These are phyloP conservation scores for Dalbergia oliveri DNA, from an alignment of 306 rosid genomes.

Conservation along the genomic window DNA sequence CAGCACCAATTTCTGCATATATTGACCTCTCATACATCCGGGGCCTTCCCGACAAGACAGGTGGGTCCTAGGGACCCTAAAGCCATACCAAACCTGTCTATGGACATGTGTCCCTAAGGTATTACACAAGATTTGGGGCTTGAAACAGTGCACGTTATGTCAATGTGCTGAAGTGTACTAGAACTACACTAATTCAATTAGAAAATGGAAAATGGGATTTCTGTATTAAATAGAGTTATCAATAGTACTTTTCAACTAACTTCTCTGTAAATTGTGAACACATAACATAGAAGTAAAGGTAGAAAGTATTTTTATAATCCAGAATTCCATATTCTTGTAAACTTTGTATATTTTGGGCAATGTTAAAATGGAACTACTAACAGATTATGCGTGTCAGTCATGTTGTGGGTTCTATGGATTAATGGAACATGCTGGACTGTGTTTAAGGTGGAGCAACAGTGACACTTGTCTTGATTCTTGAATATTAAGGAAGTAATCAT, in stretches of 20 bases:
- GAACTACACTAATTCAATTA: background rate
- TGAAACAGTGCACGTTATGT: background rate
- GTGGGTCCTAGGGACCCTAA: too few species aligned
- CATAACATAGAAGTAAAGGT: background rate
- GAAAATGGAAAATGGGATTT: background rate
- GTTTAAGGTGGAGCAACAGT: constrained; percentile 20
- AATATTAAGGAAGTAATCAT: background rate
- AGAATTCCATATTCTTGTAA: constrained; percentile 14
- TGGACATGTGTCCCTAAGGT: too few species aligned
- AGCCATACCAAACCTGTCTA: too few species aligned
- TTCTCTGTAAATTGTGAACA: background rate
- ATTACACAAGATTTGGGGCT: background rate
- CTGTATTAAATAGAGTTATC: constrained; percentile 5
- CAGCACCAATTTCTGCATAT: too few species aligned
- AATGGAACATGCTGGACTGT: constrained; percentile 16
- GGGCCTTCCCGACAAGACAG: too few species aligned
- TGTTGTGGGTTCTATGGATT: constrained; percentile 21
- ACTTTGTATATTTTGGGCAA: background rate
- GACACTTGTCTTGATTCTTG: constrained; percentile 17
- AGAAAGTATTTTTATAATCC: background rate
- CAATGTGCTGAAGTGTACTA: constrained; percentile 17
- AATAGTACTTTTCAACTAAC: background rate
- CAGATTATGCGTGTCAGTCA: constrained; percentile 3
- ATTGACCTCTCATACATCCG: too few species aligned
- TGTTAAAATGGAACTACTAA: background rate